Base-by-base conservation (phyloP, 371 early-diverging fungal species). In the Actinomortierella wolfii region DNA sequence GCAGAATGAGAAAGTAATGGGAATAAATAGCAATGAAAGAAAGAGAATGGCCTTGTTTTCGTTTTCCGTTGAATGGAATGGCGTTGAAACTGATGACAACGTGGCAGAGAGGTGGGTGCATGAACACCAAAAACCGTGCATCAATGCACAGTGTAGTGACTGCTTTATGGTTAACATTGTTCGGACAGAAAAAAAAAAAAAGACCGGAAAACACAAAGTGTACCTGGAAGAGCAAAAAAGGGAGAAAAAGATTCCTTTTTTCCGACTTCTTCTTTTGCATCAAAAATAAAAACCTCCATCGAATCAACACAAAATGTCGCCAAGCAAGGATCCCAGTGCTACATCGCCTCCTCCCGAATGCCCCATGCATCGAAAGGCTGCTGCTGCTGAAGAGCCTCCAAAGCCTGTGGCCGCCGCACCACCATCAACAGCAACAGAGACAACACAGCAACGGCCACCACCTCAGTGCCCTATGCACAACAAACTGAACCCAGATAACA, bases 401-500 rank as follows among this genome's bases (percentile, higher is more conserved):
- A 61, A 58, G 58, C 68, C 76, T 20, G 34, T 34, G 4, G 34
- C 4, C 7, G 7, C 4, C 7, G 34, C 34, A 34, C 34, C 34
- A 34, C 34, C 34, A 34, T 4, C 58, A 18, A 55, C 46, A n/a
- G 41, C 54, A n/a, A 39, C 64, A 40, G 59, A 67, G 6, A 25
- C 74, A 17, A 58, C 73, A 29, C 58, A 57, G 58, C 68, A 71
- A 18, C 66, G 50, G 46, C 75, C 76, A 23, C 80, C 80, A 26
- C 78, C 81, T 26, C 67, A 68, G 21, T 82, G 86, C 55, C 83
- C 84, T 14, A 83, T 84, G 83, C 83, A 85, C 59, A 74, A 80
- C 18, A 64, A 67, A 8, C 47, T 91, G 15, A 93, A 94, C 68
- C 87, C 93, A 4, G 81, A 84, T 49, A 96, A 96, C 82, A 92